Evolutionary conservation across 2,329 filamentous ascomycete species (phyloP), one percentile per base, ranked within the genome.

Genomic region (Stemphylium beticola): DNA sequence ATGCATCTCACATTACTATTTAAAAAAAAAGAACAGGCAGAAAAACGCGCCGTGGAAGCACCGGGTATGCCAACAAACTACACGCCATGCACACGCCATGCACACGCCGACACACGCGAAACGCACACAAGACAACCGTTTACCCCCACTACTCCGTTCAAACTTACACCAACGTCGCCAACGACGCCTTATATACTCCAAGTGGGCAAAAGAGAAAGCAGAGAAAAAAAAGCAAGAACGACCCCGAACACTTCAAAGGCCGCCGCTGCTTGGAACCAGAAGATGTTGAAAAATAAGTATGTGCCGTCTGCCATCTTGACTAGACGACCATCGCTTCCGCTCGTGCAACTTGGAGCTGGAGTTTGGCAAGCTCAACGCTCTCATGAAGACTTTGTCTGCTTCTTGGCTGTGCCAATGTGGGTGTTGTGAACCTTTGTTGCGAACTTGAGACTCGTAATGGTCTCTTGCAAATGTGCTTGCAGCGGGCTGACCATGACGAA

Each of bases 401-500:
- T 86, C 79, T 90, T 96, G 37, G 92, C 92, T 0, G 91, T 93
- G 55, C 92, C 92, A 66, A 96, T 96, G 66, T 96, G 92, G 22
- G 92, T 96, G 73, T 96, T 96, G 78, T 92, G 87, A 60, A 93
- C 92, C 84, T 96, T 98, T 31, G 91, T 96, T 14, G 95, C 95
- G 76, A 99, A 99, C 69, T 95, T 89, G 76, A 99, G 82, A 81
- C 92, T 97, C 39, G 93, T 96, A 73, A 97, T 81, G 3, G 93
- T 97, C 81, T 99, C 95, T 69, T 89, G 90, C 61, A 97, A 81
- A 78, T 98, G 95, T 5, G 87, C 90, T 78, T 96, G 91, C 55
- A 98, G 80, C 31, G 95, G 95, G 65, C 90, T 95, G 52, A 96
- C 90, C 93, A 98, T 98, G 74, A 98, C 92, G 75, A 99, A 96